phyloP scores from a whole-genome alignment of 2,329 filamentous ascomycete genomes.

The Calonectria henricotiae region DNA sequence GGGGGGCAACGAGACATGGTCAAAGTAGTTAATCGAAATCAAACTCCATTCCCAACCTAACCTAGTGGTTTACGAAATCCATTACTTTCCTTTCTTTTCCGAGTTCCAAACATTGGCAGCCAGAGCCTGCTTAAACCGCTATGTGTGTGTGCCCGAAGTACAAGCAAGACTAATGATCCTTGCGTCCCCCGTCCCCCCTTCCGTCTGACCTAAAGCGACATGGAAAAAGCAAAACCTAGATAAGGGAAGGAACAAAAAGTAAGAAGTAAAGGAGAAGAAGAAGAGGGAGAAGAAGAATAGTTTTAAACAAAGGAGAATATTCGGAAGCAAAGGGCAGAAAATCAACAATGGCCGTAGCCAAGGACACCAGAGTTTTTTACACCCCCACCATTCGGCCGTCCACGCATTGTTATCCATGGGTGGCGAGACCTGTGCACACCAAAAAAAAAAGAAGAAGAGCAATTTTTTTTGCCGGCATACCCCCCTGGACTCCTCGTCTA shows the following conservation, averaged over 20 bases:
- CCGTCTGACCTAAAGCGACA: constrained; percentile 27
- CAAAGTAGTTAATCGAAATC: constrained; percentile 19
- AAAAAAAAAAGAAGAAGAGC: constrained; percentile 15
- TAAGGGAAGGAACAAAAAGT: constrained; percentile 2
- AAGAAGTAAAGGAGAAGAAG: not conserved
- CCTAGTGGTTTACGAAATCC: constrained; percentile 30
- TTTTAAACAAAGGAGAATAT: constrained; percentile 35
- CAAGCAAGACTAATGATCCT: not conserved
- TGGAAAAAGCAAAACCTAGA: constrained; percentile 23
- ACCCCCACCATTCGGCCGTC: constrained; percentile 3
- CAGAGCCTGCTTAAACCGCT: constrained; percentile 39
- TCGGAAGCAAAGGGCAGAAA: constrained; percentile 7
- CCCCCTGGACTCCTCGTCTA: constrained; percentile 28
- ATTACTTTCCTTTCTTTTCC: constrained; percentile 31
- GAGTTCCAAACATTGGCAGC: constrained; percentile 22
- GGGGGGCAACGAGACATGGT: not conserved
- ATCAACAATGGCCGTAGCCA: not conserved
- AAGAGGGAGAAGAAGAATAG: not conserved
- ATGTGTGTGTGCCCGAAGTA: constrained; percentile 12
- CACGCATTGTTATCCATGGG: not conserved
- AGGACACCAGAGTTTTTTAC: not conserved
- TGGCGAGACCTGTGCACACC: not conserved
- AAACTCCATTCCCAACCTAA: constrained; percentile 23
- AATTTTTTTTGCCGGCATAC: constrained; percentile 21
- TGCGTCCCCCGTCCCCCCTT: not conserved